Base-by-base conservation (phyloP, 177 flowering plant genomes). In the Vitis hybrid region DNA sequence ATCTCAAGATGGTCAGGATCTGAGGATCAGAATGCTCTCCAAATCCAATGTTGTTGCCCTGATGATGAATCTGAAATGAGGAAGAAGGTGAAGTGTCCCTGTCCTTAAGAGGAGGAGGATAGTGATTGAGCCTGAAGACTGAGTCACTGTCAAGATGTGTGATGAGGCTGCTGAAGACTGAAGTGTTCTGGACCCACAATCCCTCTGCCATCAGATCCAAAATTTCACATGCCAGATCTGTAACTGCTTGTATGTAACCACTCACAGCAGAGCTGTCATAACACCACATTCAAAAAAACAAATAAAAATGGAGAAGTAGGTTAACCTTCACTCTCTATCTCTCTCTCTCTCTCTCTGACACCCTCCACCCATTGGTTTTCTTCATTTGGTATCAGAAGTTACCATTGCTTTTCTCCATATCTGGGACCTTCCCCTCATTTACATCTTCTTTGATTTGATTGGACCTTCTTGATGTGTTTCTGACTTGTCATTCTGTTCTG, bases 181-280 rank as follows among this genome's bases (percentile, higher is more conserved):
- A 66, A 10, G 69, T 65, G n/a, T 82, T 80, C 1, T 72, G 58
- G 73, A 78, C 73, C 73, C 75, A 19, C 66, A 82, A 55, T 2
- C 86, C 86, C 65, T 82, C 86, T 22, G 75, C 84, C 74, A 82
- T 71, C 81, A 84, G 75, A 15, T 86, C 85, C 74, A 84, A 57
- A 18, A 84, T 49, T 67, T 79, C 82, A 78, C 86, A 76, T 67
- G 89, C 89, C 74, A 86, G 18, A 38, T 62, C 67, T 60, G 60
- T 77, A 15, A 84, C 79, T 73, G 83, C 86, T 75, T 73, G 73
- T 33, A 82, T 70, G 71, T 81, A 86, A 11, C 66, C 73, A 71
- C 15, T 78, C 85, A 73, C 79, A 4, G 78, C 83, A 66, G 52
- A 66, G 57, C 87, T 86, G 85, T 64, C 75, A 69, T 19, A 11